Evolutionary conservation across 768 basidiomycete species (phyloP).

Genomic region (Hebeloma cylindrosporum): DNA sequence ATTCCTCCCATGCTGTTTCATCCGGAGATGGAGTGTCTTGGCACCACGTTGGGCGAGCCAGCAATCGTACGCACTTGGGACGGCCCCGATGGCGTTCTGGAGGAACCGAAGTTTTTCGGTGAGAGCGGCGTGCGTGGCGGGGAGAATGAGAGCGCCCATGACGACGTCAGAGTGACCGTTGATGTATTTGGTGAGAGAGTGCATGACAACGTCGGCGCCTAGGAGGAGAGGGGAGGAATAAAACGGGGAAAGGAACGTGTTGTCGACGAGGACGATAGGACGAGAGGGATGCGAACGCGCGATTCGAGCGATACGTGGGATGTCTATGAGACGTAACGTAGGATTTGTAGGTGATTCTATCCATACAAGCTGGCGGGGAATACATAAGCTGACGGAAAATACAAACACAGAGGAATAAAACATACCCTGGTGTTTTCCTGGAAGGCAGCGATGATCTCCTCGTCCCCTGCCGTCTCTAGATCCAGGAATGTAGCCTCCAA

Average conservation of each 20-base stretch:
- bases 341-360: conserved; percentile 96
- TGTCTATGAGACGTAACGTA: conserved; percentile 82
- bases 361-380: conserved; percentile 75
- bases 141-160: conserved; percentile 81
- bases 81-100: conserved; percentile 85
- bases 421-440: conserved; percentile 31
- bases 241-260: conserved; percentile 92
- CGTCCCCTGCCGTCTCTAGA: conserved; percentile 67
- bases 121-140: conserved; percentile 49
- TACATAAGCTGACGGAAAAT: neutral
- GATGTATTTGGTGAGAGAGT: conserved; percentile 87
- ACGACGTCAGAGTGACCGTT: conserved; percentile 94
- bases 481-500: conserved; percentile 79
- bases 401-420: neutral
- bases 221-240: conserved; percentile 85
- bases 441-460: conserved; percentile 63
- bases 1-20: conserved; percentile 84
- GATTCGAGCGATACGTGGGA: conserved; percentile 66
- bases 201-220: conserved; percentile 83
- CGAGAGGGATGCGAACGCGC: conserved; percentile 59
- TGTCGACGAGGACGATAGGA: conserved; percentile 88
- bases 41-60: conserved; percentile 90
- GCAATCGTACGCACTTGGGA: conserved; percentile 83
- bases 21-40: conserved; percentile 88
- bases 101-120: conserved; percentile 72